Evolutionary conservation across 192 early-diverging fungal species (phyloP).

Genomic region (Neocallimastix lanati): DNA sequence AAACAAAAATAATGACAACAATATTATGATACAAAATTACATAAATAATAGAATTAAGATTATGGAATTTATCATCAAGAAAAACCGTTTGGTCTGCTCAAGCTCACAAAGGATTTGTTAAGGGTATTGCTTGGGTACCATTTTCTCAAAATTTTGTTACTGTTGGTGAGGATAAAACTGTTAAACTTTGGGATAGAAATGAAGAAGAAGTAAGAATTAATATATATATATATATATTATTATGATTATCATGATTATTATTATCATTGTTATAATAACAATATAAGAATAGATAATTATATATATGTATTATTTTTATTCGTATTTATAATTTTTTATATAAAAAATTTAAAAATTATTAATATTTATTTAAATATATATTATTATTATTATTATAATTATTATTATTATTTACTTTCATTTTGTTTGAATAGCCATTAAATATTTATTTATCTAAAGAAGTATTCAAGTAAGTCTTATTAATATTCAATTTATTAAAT

Average conservation of each 20-base stretch:
- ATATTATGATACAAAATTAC: too few relatives aligned
- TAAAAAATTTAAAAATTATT: too few relatives aligned
- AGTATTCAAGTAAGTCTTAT: conserved; percentile 23
- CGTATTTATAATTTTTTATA: too few relatives aligned
- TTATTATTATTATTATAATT: too few relatives aligned
- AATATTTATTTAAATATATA: too few relatives aligned
- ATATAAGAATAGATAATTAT: too few relatives aligned
- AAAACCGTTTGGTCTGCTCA: conserved; percentile 54
- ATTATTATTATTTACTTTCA: not conserved
- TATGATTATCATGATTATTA: too few relatives aligned
- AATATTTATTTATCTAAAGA: conserved; percentile 61
- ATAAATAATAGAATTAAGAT: conserved; percentile 50
- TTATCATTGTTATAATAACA: too few relatives aligned
- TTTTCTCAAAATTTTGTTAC: conserved; percentile 56
- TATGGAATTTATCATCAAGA: conserved; percentile 72
- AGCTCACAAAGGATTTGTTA: conserved; percentile 73
- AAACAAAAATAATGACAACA: too few relatives aligned
- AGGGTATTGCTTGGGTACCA: conserved; percentile 59
- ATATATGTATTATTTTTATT: too few relatives aligned
- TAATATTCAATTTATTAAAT: too few relatives aligned
- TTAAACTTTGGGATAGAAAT: conserved; percentile 75
- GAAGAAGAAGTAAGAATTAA: conserved; percentile 7
- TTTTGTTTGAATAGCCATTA: conserved; percentile 16
- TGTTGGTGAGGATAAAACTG: conserved; percentile 83
- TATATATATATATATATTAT: not conserved